Base-by-base conservation (phyloP, 805 yeast species). In the Candida nitratophila region DNA sequence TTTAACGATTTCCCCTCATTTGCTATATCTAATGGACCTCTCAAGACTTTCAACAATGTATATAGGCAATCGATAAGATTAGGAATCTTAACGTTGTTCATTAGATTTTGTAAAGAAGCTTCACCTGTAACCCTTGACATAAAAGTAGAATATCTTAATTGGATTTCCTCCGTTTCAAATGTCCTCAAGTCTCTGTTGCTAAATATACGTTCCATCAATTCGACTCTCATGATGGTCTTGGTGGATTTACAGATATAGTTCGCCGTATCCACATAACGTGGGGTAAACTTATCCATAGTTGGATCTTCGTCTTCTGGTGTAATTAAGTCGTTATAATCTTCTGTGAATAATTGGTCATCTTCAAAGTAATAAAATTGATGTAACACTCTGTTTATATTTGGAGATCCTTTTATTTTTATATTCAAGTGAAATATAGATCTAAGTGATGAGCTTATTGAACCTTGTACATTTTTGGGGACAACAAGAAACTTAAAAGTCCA, bases 21-120 rank as follows among this genome's bases (percentile, higher is more conserved):
- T 2, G 56, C 60, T 21, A 72, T 59, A 9, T 67, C 57, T 20
- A 87, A 59, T 0, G 95, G 91, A 2, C 88, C 90, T 49, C 70
- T 76, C 39, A 86, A 63, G 9, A 84, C 82, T 47, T 77, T 79
- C 51, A 74, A 70, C 16, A 87, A 54, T 0, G 87, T 82, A 40
- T 68, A 66, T 20, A 84, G 65, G 51, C 95, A 83, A 37, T 73
- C 75, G 0, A 74, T 58, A 3, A 80, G 74, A 3, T 76, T 63
- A 0, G 95, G 90, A 1, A 49, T 38, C 9, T 46, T 41, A 19
- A 32, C 11, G 60, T 65, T 0, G 59, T 49, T 0, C 65, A 57
- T 21, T 61, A 63, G 38, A 10, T n/a, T 29, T 17, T 50, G 50
- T 4, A 21, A 17, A 11, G 21, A 4, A 2, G 11, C n/a, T 15